These are phyloP conservation scores for Microbotryum intermedium DNA, from an alignment of 1,284 basidiomycete species.

Conservation along the genomic window DNA sequence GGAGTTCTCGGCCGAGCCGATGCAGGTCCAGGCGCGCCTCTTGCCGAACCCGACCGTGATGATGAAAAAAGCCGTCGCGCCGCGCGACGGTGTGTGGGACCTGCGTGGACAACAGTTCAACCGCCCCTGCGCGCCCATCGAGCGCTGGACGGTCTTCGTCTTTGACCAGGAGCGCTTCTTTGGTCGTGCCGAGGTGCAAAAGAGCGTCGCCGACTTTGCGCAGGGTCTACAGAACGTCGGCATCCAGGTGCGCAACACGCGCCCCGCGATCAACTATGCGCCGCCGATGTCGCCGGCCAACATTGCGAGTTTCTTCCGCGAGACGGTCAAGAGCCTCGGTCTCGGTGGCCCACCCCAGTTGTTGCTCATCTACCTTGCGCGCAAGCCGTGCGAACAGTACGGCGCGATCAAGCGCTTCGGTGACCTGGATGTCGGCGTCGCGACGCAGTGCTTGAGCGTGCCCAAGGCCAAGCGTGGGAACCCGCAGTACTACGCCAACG, in stretches of 20 bases:
- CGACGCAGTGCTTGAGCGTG: constrained; percentile 7
- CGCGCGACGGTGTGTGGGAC: constrained; percentile 3
- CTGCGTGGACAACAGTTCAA: constrained; percentile 1
- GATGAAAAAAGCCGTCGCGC: not conserved
- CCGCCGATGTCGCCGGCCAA: constrained; percentile 1
- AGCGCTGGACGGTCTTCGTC: not conserved
- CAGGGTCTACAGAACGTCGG: not conserved
- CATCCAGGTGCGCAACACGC: not conserved
- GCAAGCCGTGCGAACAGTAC: constrained; percentile 8
- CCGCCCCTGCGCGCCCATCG: not conserved
- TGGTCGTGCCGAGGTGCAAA: not conserved
- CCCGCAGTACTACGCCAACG: constrained; percentile 51
- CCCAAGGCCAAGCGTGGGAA: constrained; percentile 9
- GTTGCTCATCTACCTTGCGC: constrained; percentile 12
- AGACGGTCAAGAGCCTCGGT: not conserved
- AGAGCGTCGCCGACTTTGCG: not conserved
- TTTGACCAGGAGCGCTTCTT: not conserved
- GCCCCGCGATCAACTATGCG: constrained; percentile 8
- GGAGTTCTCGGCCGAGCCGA: not conserved
- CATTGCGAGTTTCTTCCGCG: not conserved
- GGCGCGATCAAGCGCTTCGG: constrained; percentile 9
- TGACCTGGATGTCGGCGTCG: constrained; percentile 3
- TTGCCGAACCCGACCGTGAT: constrained; percentile 5
- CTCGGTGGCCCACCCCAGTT: constrained; percentile 7
- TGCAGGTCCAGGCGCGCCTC: constrained; percentile 7